Conservation (phyloP, 179 eudicot species). For the Beta corolliflora region DNA sequence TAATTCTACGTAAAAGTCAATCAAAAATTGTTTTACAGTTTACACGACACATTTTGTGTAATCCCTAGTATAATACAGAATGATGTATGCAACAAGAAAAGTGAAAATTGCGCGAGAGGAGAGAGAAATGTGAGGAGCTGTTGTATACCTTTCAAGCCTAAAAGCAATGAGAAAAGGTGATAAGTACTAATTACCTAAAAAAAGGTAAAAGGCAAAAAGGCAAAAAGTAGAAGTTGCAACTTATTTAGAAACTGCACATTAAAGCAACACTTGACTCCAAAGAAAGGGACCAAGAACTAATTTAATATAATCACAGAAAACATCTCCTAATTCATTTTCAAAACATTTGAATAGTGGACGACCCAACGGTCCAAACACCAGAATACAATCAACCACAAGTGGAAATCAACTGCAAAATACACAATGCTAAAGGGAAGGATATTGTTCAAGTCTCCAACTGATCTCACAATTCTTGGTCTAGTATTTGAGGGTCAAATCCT, state of each 20-base stretch:
- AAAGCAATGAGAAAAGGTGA: constrained; percentile 21
- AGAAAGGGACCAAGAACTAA: constrained; percentile 18
- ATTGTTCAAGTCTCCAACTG: no score
- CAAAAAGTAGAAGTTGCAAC: not conserved
- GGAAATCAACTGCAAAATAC: constrained; percentile 7
- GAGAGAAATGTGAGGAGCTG: not conserved
- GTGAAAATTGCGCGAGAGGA: not conserved
- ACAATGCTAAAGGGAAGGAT: not conserved
- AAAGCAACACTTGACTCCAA: constrained; percentile 28
- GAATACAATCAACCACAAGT: not conserved
- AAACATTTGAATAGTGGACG: constrained; percentile 9
- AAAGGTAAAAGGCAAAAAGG: not conserved
- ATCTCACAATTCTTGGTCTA: no score
- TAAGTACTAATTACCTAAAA: not conserved
- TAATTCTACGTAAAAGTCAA: no score
- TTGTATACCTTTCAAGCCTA: constrained; percentile 20
- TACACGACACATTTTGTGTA: not conserved
- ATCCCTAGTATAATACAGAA: not conserved
- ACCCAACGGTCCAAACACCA: constrained; percentile 26
- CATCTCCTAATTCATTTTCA: not conserved
- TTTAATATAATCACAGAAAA: not conserved
- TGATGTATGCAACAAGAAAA: constrained; percentile 24
- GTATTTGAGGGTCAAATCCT: no score
- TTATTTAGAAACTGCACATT: constrained; percentile 8
- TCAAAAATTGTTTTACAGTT: not conserved